A percentile compares a stretch with the other conserved stretches of the same genome.
These are phyloP conservation scores for Solanum pennellii DNA, from an alignment of 257 asterid species.

Conservation along the genomic window DNA sequence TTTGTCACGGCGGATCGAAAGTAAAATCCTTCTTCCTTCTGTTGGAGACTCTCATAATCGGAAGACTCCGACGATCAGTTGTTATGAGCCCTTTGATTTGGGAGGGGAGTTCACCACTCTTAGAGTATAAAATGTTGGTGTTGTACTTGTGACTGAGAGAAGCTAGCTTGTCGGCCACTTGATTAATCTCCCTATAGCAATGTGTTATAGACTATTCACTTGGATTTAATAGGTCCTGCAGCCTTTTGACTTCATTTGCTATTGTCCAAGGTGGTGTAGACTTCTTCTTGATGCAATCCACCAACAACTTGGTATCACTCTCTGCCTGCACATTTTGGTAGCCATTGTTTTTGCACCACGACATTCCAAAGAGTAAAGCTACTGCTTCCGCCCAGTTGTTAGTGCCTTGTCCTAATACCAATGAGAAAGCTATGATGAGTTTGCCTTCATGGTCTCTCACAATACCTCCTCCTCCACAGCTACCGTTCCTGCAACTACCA, in stretches of 20 bases:
- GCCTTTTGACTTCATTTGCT: not conserved
- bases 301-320: not conserved
- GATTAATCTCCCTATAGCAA: not conserved
- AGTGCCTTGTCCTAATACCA: not conserved
- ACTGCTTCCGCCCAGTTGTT: not conserved
- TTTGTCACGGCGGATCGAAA: not conserved
- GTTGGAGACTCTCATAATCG: not conserved
- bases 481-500: not conserved
- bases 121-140: not conserved
- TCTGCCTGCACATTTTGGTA: not conserved
- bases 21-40: too few species aligned
- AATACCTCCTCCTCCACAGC: not conserved
- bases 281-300: not conserved
- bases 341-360: not conserved
- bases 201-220: not conserved
- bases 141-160: not conserved
- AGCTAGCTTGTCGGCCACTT: not conserved
- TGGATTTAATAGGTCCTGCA: not conserved
- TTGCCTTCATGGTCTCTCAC: not conserved
- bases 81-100: not conserved
- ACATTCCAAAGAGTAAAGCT: not conserved
- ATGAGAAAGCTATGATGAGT: not conserved
- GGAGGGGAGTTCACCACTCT: not conserved
- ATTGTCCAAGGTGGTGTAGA: not conserved
- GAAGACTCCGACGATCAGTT: too few species aligned